Evolutionary conservation across 495 filamentous ascomycete species (phyloP), one percentile per base, ranked within the genome.

Genomic region (Penicillium coffeae): DNA sequence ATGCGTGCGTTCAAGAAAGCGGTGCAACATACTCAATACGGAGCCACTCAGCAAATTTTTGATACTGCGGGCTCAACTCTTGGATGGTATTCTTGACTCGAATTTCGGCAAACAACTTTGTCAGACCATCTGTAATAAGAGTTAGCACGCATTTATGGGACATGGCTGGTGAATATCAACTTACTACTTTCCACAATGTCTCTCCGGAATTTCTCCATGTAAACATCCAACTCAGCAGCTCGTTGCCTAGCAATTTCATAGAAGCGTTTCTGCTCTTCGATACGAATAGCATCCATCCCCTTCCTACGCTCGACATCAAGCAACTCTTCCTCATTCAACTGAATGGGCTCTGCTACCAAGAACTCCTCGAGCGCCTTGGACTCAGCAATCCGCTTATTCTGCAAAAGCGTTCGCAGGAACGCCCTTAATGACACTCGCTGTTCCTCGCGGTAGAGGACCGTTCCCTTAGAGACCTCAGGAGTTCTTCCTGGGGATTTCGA

Each of bases 21-120:
- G 0, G 21, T 8, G 22, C 9, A 20, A 66, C 71, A 46, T 62
- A 80, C 75, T 98, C 93, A 58, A 98, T 98, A 21, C 94, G 85
- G 40, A 97, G 74, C 93, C 93, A 98, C 67, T 98, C 93, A 21
- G 92, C 92, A 60, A 98, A 98, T 60, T 97, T 97, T 58, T 93
- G 87, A 64, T 97, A 98, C 63, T 97, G 90, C 21, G 93, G 80
- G 57, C 86, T 91, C 18, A 98, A 78, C 53, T 97, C 90, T 51
- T 81, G 78, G 39, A 98, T 89, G 13, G 77, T 87, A 34, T 86
- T 68, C 71, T 97, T 96, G 42, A 88, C 84, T 50, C 84, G 83
- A 62, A 98, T 94, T 65, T 96, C 93, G 47, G 83, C 75, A 66
- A 98, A 96, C 16, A 98, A 83, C 63, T 89, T 93, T 1, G 92